Base-by-base conservation (phyloP, 352 stramenopile species). In the Pythium phragmitis region DNA sequence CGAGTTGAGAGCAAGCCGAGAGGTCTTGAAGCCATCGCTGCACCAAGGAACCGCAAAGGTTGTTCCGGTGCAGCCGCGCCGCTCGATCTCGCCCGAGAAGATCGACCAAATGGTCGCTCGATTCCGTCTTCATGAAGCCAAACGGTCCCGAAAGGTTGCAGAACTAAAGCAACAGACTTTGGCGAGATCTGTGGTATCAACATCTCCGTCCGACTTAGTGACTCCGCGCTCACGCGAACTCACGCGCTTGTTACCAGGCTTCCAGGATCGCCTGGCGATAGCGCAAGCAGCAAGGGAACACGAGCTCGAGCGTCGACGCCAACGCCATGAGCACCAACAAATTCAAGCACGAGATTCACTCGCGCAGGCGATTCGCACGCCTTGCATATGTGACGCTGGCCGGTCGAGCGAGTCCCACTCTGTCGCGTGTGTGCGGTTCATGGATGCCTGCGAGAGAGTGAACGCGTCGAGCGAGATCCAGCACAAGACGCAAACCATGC, bases 391-490 rank as follows among this genome's bases (percentile, higher is more conserved):
- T 58, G 57, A 58, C 3, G 37, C 39, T n/a, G 37, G 30, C 13
- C 4, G 53, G 54, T 49, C 51, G 14, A 1, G 60, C 7, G 37
- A 60, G 3, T 11, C 41, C 12, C 79, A 85, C 73, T 30, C 75
- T n/a, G 47, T 69, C 14, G 61, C 75, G 0, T 88, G 79, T 37
- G 39, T 70, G 48, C 68, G 76, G 11, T 88, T 88, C 61, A 81
- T 86, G 79, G 58, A 69, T 13, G 80, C 79, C 56, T 88, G 79
- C 50, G 65, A 50, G 36, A 81, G 75, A 48, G 80, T 80, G 67
- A 85, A 86, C 65, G 54, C 61, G 4, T 78, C 75, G 0, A 80
- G 74, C 17, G 78, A 80, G 54, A 84, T 82, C 39, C 63, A 85
- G 9, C 53, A 69, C 13, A 83, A 82, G 51, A 82, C 80, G 34